A percentile compares a stretch with the other conserved stretches of the same genome.
Conservation (phyloP, 2,329 filamentous ascomycete genomes). For the Xylaria sp. region DNA sequence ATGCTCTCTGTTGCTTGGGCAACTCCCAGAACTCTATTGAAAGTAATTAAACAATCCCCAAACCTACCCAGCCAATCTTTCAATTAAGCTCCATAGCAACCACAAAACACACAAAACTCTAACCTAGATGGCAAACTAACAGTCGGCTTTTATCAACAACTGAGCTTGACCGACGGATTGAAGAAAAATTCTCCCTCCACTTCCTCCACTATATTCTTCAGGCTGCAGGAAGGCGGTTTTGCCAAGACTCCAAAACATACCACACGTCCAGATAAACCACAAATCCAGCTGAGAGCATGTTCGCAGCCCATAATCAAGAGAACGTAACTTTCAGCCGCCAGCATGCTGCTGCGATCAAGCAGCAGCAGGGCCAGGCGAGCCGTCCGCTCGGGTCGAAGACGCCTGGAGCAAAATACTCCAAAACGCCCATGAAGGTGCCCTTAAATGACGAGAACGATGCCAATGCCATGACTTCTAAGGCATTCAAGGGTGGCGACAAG, state of each 20-base stretch:
- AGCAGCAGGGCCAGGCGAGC: conserved; percentile 65
- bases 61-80: conserved; percentile 5
- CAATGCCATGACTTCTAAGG: conserved; percentile 61
- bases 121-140: conserved; percentile 18
- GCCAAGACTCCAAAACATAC: conserved; percentile 14
- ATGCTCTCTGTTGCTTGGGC: conserved; percentile 37
- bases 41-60: conserved; percentile 40
- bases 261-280: conserved; percentile 16
- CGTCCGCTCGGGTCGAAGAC: conserved; percentile 67
- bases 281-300: conserved; percentile 64
- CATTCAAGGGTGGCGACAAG: conserved; percentile 62
- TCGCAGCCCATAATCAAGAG: conserved; percentile 86
- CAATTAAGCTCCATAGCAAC: conserved; percentile 31
- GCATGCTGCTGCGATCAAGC: conserved; percentile 76
- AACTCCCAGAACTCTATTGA: conserved; percentile 27
- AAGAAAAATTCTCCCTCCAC: not conserved
- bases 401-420: conserved; percentile 78
- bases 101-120: conserved; percentile 23
- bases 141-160: not conserved
- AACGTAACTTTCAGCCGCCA: conserved; percentile 84
- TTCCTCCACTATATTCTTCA: conserved; percentile 13
- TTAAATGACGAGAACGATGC: conserved; percentile 89
- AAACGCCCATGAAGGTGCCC: conserved; percentile 82
- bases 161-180: conserved; percentile 16
- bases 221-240: conserved; percentile 9